These are phyloP conservation scores for Adenanthera pavonina DNA, from an alignment of 306 rosid species.

Conservation along the genomic window DNA sequence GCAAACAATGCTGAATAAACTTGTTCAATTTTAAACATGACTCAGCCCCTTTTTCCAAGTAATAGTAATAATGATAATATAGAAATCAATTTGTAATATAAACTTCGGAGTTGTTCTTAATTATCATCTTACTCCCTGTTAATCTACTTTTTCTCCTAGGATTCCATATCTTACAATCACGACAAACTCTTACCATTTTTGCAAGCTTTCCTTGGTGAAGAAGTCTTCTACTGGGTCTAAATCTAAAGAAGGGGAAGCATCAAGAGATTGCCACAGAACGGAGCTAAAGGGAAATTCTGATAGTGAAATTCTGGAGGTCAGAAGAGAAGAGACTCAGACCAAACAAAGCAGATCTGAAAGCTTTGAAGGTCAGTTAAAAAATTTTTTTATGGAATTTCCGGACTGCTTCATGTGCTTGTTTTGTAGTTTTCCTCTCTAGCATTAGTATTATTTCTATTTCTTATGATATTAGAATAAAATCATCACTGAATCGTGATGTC, in stretches of 20 bases:
- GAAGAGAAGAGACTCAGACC: neutral
- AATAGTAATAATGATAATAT: neutral
- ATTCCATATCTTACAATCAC: slow-evolving; percentile 67
- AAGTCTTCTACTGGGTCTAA: slow-evolving; percentile 45
- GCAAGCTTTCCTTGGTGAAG: slow-evolving; percentile 83
- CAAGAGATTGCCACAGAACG: slow-evolving; percentile 32
- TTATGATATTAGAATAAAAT: neutral
- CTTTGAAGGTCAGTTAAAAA: neutral
- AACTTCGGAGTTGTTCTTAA: slow-evolving; percentile 17
- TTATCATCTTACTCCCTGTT: slow-evolving; percentile 10
- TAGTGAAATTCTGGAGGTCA: slow-evolving; percentile 30
- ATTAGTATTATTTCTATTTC: neutral
- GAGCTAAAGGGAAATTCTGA: slow-evolving; percentile 41
- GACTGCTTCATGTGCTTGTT: neutral
- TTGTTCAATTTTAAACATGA: slow-evolving; percentile 16
- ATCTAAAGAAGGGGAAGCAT: slow-evolving; percentile 37
- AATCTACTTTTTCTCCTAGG: slow-evolving; percentile 42
- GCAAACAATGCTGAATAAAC: neutral
- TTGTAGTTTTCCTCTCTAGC: neutral
- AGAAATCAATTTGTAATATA: slow-evolving; percentile 1
- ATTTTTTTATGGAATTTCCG: neutral
- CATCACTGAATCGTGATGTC: neutral
- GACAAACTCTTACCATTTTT: slow-evolving; percentile 87
- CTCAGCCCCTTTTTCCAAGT: neutral
- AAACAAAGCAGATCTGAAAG: neutral